phyloP scores from a whole-genome alignment of 2,329 filamentous ascomycete genomes.

The Aspergillus candidus region DNA sequence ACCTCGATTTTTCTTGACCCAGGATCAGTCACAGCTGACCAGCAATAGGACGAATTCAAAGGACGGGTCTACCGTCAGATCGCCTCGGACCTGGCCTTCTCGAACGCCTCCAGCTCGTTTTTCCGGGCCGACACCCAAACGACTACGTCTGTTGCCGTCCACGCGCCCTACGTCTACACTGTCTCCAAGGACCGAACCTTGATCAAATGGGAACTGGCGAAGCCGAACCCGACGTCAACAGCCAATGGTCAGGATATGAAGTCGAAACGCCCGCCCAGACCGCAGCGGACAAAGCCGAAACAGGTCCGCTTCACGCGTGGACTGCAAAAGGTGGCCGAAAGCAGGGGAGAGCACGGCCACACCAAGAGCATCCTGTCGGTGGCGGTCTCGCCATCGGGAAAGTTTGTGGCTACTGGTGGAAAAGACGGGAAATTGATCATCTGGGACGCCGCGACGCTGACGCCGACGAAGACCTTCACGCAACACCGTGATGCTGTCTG shows the following conservation, averaged over 20 bases:
- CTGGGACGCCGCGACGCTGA: constrained; percentile 75
- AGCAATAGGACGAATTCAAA: constrained; percentile 67
- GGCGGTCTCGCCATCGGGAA: constrained; percentile 81
- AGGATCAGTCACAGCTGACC: constrained; percentile 10
- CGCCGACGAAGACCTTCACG: constrained; percentile 74
- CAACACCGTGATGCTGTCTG: constrained; percentile 88
- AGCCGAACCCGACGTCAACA: constrained; percentile 35
- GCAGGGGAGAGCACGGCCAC: constrained; percentile 60
- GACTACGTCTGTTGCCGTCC: constrained; percentile 73
- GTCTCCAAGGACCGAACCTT: constrained; percentile 78
- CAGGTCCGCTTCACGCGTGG: constrained; percentile 46
- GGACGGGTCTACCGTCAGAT: constrained; percentile 81
- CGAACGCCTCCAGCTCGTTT: constrained; percentile 59
- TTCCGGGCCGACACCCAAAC: constrained; percentile 73
- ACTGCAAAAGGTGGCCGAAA: constrained; percentile 35
- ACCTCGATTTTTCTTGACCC: not conserved
- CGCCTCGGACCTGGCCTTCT: constrained; percentile 65
- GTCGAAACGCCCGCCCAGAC: constrained; percentile 53
- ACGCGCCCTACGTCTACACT: constrained; percentile 77
- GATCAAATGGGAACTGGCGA: constrained; percentile 81
- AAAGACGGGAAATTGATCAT: constrained; percentile 78
- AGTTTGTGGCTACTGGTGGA: constrained; percentile 85
- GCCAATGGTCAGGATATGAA: constrained; percentile 58
- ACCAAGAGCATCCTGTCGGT: constrained; percentile 73
- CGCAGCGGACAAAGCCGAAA: constrained; percentile 40